Percentiles rank a stretch among this genome's conserved stretches.
Evolutionary conservation across 768 basidiomycete genomes (phyloP).

Genomic region (Epithele typhae): DNA sequence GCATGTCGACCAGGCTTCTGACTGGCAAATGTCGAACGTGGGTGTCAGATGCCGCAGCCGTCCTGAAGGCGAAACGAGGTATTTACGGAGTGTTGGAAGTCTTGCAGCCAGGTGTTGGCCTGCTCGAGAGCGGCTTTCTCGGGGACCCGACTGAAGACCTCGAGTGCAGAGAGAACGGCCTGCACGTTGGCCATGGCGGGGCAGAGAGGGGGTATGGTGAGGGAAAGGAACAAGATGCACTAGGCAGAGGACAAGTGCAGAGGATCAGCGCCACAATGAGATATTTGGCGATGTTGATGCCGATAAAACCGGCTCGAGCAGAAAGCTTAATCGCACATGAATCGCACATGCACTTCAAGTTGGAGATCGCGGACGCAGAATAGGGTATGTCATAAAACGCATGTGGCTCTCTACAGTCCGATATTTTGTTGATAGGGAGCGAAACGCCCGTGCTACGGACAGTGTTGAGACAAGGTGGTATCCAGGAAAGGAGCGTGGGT

Average conservation of each 20-base stretch:
- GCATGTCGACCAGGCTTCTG: conserved; percentile 95
- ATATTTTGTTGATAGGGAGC: conserved; percentile 18
- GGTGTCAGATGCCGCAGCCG: conserved; percentile 60
- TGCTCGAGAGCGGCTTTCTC: conserved; percentile 79
- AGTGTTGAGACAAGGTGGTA: conserved; percentile 23
- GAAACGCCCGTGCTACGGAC: conserved; percentile 21
- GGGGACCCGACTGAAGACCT: conserved; percentile 76
- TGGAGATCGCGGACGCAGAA: conserved; percentile 4
- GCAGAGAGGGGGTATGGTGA: conserved; percentile 10
- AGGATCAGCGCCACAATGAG: conserved; percentile 4
- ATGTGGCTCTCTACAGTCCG: conserved; percentile 22
- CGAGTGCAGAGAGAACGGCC: conserved; percentile 69
- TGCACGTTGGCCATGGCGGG: conserved; percentile 61
- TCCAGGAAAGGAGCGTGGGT: conserved; percentile 37
- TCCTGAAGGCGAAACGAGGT: conserved; percentile 56
- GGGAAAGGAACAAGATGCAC: conserved; percentile 9
- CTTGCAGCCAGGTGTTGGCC: conserved; percentile 94
- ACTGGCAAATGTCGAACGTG: conserved; percentile 60
- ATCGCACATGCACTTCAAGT: conserved; percentile 3
- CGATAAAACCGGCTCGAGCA: conserved; percentile 7
- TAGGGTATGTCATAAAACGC: conserved; percentile 27
- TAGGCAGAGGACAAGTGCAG: conserved; percentile 3
- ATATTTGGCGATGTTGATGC: conserved; percentile 27
- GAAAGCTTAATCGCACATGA: not conserved
- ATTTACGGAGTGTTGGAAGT: conserved; percentile 99